phyloP scores from a whole-genome alignment of 2,329 filamentous ascomycete genomes.

The Trichothecium roseum region DNA sequence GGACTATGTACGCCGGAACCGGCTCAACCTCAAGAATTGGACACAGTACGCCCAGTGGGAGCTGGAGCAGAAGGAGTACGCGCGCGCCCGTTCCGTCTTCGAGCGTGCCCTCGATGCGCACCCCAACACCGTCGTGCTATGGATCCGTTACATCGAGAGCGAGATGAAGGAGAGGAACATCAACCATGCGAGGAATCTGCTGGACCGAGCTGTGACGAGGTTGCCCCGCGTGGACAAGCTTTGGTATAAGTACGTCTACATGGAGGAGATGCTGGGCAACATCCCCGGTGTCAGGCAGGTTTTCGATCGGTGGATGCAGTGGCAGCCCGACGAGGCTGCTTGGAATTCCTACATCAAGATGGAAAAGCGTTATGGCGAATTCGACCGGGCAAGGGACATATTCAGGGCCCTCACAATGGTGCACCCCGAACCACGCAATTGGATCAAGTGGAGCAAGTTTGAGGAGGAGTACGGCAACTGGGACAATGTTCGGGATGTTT shows the following conservation, averaged over 20 bases:
- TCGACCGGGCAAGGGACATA: constrained; percentile 78
- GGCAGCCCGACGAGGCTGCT: constrained; percentile 92
- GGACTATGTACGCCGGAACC: constrained; percentile 90
- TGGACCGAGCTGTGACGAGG: constrained; percentile 90
- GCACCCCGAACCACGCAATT: constrained; percentile 89
- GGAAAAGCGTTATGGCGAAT: constrained; percentile 91
- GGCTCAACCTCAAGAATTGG: constrained; percentile 98
- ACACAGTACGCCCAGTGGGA: constrained; percentile 97
- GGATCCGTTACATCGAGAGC: constrained; percentile 88
- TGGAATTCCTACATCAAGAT: constrained; percentile 96
- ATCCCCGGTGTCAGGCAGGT: constrained; percentile 85
- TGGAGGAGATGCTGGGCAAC: constrained; percentile 96
- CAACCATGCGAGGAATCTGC: constrained; percentile 88
- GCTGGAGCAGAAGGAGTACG: constrained; percentile 94
- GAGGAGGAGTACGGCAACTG: constrained; percentile 93
- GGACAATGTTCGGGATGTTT: constrained; percentile 86
- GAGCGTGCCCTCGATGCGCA: constrained; percentile 91
- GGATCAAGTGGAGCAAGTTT: constrained; percentile 98
- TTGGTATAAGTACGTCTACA: constrained; percentile 99
- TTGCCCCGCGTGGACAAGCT: constrained; percentile 88
- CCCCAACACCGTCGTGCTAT: constrained; percentile 73
- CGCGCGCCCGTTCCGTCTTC: constrained; percentile 83
- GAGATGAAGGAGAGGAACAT: constrained; percentile 93
- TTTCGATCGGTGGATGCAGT: constrained; percentile 97
- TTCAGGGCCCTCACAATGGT: constrained; percentile 86